phyloP scores from a whole-genome alignment of 2,329 filamentous ascomycete genomes.

The Thielaviopsis euricoi region DNA sequence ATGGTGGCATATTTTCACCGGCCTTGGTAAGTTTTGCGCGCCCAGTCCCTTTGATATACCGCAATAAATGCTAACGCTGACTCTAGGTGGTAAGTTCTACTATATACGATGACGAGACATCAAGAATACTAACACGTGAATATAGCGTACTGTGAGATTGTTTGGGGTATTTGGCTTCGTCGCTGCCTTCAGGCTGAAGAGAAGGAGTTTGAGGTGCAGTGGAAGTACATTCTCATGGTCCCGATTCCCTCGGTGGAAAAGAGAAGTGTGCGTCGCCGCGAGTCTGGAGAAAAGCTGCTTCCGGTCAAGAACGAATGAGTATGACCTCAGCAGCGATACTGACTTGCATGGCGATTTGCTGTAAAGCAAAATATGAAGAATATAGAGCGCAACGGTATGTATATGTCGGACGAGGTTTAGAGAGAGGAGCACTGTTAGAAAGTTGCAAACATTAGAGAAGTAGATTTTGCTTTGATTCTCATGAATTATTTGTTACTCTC shows the following conservation, averaged over 20 bases:
- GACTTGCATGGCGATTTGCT: background rate
- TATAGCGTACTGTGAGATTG: slow-evolving; percentile 62
- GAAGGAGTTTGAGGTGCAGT: slow-evolving; percentile 53
- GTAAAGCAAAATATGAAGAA: background rate
- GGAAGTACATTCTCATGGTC: slow-evolving; percentile 40
- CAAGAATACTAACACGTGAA: background rate
- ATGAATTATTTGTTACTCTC: too few relatives aligned
- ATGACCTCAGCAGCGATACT: background rate
- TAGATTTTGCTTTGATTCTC: background rate
- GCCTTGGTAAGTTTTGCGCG: slow-evolving; percentile 34
- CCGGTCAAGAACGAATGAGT: slow-evolving; percentile 4
- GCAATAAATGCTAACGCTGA: background rate
- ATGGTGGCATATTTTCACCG: slow-evolving; percentile 65
- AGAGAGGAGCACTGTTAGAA: background rate
- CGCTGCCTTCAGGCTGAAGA: slow-evolving; percentile 59
- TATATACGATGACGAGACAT: background rate
- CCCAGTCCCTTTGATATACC: background rate
- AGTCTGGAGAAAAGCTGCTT: background rate
- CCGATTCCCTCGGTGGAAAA: slow-evolving; percentile 6
- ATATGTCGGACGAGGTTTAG: background rate
- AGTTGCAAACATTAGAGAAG: background rate
- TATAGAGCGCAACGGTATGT: background rate
- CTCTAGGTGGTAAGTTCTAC: slow-evolving; percentile 2
- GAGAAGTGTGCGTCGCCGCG: background rate
- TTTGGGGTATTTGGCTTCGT: slow-evolving; percentile 70